These are phyloP conservation scores for Leishmania major DNA, from an alignment of 208 protist species.

Conservation along the genomic window DNA sequence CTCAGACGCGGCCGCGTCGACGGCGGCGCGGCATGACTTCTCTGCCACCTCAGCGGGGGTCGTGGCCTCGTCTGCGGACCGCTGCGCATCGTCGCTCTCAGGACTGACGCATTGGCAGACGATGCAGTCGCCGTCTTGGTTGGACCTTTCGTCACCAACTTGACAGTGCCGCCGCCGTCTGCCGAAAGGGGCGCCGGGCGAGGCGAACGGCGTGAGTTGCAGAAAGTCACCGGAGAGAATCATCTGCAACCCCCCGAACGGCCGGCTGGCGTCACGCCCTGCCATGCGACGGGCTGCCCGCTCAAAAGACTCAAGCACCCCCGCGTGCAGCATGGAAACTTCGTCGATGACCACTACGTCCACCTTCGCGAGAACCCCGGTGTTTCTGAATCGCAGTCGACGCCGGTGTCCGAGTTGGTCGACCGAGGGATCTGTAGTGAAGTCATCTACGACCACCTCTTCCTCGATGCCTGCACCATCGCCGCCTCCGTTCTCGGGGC, in stretches of 20 bases:
- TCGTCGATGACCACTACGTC: constrained; percentile 90
- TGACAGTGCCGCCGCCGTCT: not conserved
- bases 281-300: constrained; percentile 54
- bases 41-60: not conserved
- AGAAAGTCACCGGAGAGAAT: constrained; percentile 94
- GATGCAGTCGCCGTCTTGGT: not conserved
- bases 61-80: too few species aligned
- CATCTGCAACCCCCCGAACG: constrained; percentile 93
- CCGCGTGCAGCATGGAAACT: constrained; percentile 88
- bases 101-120: not conserved
- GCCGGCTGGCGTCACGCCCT: constrained; percentile 32
- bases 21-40: not conserved
- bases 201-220: constrained; percentile 81
- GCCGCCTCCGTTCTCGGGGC: constrained; percentile 9
- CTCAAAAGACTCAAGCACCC: constrained; percentile 85
- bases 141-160: too few species aligned
- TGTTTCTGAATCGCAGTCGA: constrained; percentile 24
- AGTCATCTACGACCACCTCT: not conserved
- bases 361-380: constrained; percentile 2
- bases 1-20: not conserved
- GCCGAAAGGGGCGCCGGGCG: not conserved
- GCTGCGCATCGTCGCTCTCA: not conserved
- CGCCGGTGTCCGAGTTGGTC: not conserved
- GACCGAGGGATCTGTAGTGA: not conserved
- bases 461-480: not conserved